Base-by-base conservation (phyloP, 2,329 filamentous ascomycete species). In the Fusarium brevicatenulatum region DNA sequence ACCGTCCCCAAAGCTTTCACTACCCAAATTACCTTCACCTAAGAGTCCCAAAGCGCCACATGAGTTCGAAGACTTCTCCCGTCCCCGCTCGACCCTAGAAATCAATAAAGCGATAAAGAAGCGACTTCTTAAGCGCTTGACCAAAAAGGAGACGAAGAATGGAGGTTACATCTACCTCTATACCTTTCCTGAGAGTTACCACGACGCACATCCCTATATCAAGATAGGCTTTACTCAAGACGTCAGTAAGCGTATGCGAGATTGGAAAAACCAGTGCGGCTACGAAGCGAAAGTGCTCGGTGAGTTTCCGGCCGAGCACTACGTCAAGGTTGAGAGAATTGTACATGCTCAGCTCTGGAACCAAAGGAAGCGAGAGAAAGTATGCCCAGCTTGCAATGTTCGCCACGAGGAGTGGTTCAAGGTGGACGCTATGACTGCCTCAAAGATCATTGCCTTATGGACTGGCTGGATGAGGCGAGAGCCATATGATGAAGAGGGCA, bases 151-250 rank as follows among this genome's bases (percentile, higher is more conserved):
- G 64, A 66, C 19, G 12, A 0, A 25, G 4, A 50, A 23, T 7
- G 39, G 37, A 10, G 79, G 79, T 6, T 61, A 39, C 25, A 68
- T 80, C 12, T 81, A 81, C 34, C 66, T 74, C 15, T 81, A 77
- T 40, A 74, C 64, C 4, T 77, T 77, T 25, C 71, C 77, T 4
- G 53, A 66, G 11, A 74, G 63, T 21, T 70, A 75, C 23, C 62
- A 55, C 25, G 58, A 63, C 21, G 59, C 52, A 7, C 36, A 68
- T 7, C 69, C 70, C 10, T 68, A 75, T 28, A 67, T 81, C 67
- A 81, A 81, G 58, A 81, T 81, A n/a, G 80, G 80, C 25, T 72
- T 61, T 70, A 67, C 79, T 6, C 37, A 54, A 3, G 16, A 80
- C 32, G 54, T 72, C 42, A 18, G 62, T 4, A 25, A 6, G 9